Evolutionary conservation across 176 grass and related monocot genomes (phyloP).

Genomic region (Hsuehochloa calcarea): DNA sequence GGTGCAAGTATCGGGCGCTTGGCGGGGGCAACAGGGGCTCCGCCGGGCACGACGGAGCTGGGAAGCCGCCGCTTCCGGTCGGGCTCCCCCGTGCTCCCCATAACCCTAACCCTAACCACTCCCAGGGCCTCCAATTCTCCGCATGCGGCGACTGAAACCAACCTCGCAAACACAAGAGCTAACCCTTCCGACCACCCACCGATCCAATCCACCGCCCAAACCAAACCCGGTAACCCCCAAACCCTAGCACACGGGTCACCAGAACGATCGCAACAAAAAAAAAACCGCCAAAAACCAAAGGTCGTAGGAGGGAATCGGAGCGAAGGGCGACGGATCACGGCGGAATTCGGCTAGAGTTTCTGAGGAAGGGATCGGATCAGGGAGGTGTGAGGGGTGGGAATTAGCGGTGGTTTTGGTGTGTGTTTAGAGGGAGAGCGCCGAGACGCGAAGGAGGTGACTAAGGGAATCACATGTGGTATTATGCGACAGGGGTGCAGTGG

Average conservation of each 20-base stretch:
- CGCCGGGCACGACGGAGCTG: neutral
- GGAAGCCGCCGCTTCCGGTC: neutral
- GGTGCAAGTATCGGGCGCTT: neutral
- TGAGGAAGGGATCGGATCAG: neutral
- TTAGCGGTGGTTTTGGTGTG: slow-evolving; percentile 22
- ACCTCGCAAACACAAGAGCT: neutral
- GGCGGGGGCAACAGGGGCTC: neutral
- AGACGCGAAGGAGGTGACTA: neutral
- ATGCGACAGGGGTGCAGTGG: neutral
- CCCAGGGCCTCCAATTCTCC: neutral
- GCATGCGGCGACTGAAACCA: neutral
- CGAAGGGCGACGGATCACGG: neutral
- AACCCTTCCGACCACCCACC: neutral
- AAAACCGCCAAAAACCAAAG: too few relatives aligned
- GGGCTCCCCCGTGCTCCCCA: neutral
- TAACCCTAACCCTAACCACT: neutral
- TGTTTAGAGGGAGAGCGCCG: neutral
- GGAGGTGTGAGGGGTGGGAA: neutral
- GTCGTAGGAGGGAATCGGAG: neutral
- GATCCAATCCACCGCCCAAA: neutral
- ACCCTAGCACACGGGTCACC: neutral
- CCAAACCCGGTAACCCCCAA: neutral
- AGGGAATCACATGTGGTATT: neutral
- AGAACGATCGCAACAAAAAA: neutral
- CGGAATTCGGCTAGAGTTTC: neutral